These are phyloP conservation scores for Leccinum griseonigrum DNA, from an alignment of 1,284 basidiomycete genomes.

Conservation along the genomic window DNA sequence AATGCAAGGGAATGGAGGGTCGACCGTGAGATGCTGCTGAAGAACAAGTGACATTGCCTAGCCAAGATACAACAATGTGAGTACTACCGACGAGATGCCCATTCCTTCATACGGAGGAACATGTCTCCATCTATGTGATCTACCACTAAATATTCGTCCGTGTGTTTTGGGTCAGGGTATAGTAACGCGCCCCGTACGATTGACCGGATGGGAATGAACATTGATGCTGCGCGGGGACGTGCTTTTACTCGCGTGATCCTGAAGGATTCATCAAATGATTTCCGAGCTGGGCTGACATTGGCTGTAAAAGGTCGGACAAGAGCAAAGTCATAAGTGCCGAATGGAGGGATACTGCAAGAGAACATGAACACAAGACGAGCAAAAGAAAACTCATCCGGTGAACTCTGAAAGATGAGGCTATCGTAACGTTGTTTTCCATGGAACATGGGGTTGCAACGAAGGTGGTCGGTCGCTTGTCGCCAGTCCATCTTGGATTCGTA, in stretches of 20 bases:
- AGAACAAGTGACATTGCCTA: no score
- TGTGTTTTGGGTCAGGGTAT: background rate
- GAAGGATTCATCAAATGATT: background rate
- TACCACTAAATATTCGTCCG: background rate
- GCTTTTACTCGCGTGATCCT: background rate
- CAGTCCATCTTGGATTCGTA: conserved; percentile 1
- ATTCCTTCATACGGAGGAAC: background rate
- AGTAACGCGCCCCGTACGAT: conserved; percentile 1
- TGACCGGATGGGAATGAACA: background rate
- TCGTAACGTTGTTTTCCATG: background rate
- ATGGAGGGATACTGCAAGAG: background rate
- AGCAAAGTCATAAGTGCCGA: background rate
- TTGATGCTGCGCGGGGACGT: background rate
- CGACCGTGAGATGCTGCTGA: no score
- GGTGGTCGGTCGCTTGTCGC: background rate
- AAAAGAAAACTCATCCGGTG: background rate
- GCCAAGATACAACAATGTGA: no score
- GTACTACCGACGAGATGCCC: no score
- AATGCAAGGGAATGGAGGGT: no score
- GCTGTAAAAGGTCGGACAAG: background rate
- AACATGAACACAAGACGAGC: conserved; percentile 1
- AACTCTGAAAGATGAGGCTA: conserved; percentile 1
- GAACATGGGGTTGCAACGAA: conserved; percentile 1
- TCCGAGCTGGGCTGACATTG: no score
- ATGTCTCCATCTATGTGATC: background rate